Evolutionary conservation across 768 basidiomycete genomes (phyloP).

Genomic region (Hemileccinum rubropunctum): DNA sequence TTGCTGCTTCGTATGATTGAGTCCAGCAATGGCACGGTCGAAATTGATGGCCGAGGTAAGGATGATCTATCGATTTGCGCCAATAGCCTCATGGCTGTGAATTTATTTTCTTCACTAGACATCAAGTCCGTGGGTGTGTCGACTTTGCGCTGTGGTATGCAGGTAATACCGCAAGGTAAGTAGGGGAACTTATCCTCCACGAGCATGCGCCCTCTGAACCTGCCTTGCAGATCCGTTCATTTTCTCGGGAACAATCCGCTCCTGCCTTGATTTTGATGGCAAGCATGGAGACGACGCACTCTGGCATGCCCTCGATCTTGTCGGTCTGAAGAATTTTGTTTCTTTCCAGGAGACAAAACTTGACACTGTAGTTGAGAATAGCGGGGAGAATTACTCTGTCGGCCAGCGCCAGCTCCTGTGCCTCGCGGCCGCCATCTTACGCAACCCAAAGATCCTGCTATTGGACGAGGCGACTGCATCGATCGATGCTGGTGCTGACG

Average conservation of each 20-base stretch:
- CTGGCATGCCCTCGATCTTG: constrained; percentile 42
- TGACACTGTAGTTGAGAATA: constrained; percentile 74
- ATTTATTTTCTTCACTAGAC: constrained; percentile 50
- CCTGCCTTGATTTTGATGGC: constrained; percentile 26
- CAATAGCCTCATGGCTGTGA: neutral
- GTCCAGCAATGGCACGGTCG: constrained; percentile 63
- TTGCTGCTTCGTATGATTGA: constrained; percentile 78
- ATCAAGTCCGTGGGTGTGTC: constrained; percentile 72
- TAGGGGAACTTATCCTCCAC: neutral
- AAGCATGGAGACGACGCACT: constrained; percentile 22
- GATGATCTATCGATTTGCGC: neutral
- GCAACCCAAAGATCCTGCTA: constrained; percentile 30
- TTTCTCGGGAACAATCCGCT: constrained; percentile 32
- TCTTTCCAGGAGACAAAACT: constrained; percentile 71
- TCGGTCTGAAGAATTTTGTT: constrained; percentile 62
- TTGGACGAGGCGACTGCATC: constrained; percentile 48
- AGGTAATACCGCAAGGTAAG: constrained; percentile 31
- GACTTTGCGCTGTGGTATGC: constrained; percentile 27
- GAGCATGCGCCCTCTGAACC: neutral
- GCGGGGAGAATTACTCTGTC: constrained; percentile 78
- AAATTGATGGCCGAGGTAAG: constrained; percentile 67
- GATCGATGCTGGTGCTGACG: constrained; percentile 82
- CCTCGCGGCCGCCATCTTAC: constrained; percentile 34
- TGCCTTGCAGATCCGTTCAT: constrained; percentile 27
- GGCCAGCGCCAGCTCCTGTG: constrained; percentile 89